These are phyloP conservation scores for Alternaria alternata DNA, from an alignment of 2,329 filamentous ascomycete species.

Conservation along the genomic window DNA sequence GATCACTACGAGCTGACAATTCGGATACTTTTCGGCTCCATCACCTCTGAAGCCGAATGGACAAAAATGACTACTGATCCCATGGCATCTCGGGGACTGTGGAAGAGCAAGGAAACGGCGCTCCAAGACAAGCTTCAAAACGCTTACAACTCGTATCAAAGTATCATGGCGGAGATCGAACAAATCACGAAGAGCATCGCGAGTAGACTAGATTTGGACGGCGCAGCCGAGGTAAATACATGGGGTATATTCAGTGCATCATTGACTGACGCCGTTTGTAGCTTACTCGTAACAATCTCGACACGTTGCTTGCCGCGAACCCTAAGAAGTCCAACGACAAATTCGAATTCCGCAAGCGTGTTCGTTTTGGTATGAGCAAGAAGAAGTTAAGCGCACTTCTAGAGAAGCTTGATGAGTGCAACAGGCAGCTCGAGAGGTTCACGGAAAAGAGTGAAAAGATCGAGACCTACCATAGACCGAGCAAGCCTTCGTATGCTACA, in stretches of 20 bases:
- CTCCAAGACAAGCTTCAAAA: conserved; percentile 46
- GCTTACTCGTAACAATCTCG: conserved; percentile 47
- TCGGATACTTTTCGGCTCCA: conserved; percentile 46
- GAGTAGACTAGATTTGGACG: conserved; percentile 48
- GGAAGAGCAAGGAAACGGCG: conserved; percentile 43
- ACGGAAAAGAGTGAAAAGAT: conserved; percentile 50
- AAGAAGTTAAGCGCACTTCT: conserved; percentile 47
- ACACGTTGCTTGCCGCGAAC: conserved; percentile 46
- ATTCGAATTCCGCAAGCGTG: conserved; percentile 48
- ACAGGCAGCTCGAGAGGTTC: conserved; percentile 50
- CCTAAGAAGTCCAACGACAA: conserved; percentile 42
- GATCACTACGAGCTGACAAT: conserved; percentile 49
- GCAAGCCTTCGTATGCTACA: conserved; percentile 46
- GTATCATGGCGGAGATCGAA: conserved; percentile 48
- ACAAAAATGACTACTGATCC: conserved; percentile 47
- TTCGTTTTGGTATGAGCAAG: conserved; percentile 49
- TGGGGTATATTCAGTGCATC: conserved; percentile 13
- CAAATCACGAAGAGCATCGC: conserved; percentile 48
- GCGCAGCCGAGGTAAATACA: conserved; percentile 40
- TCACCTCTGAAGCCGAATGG: conserved; percentile 47
- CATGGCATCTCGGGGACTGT: conserved; percentile 35
- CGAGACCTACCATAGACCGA: conserved; percentile 44
- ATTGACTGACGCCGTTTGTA: conserved; percentile 27
- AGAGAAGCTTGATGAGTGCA: conserved; percentile 50
- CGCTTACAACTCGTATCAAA: conserved; percentile 46